Evolutionary conservation across 148 eudicot genomes (phyloP), one percentile per base, ranked within the genome.

Genomic region (Rheum nobile): DNA sequence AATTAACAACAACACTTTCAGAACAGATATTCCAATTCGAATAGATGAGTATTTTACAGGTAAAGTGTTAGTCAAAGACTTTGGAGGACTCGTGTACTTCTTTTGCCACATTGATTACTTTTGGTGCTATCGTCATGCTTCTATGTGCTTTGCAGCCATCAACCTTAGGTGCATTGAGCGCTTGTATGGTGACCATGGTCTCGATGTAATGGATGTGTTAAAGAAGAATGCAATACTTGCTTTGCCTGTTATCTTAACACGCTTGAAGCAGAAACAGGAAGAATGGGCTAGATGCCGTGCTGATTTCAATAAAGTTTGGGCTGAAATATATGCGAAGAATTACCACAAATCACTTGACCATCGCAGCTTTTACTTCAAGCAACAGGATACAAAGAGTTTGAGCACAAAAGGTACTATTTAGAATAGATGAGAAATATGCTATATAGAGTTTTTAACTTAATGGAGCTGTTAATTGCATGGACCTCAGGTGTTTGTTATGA

Each of bases 281-380:
- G 98, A 91, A 77, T 89, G 95, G 97, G 89, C 86, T 57, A 87
- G 92, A 80, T 89, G 95, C 72, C 98, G 96, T 73, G 83, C 83
- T 79, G 97, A 94, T 82, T 89, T 86, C 79, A 89, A 88, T 75
- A 89, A 91, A 82, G 95, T 89, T 63, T 94, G 98, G 98, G 90
- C 85, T 74, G 96, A 85, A 46, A 88, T 91, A 69, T 91, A 91
- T 84, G 83, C 97, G 10, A 89, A 91, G 84, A 93, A 93, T 79
- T 89, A 91, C 83, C 93, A 91, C 72, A 94, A 94, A 78, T 94
- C 98, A 71, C 92, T 94, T 78, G 97, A 94, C 80, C 97, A 94
- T 67, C 87, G 95, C 47, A 94, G 98, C 87, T 91, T 94, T 78
- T 91, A 94, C 81, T 94, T 94, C 80, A 91, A 94, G 84, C 98